Conservation (phyloP, 768 basidiomycete genomes). For the Tulasnella sp. region DNA sequence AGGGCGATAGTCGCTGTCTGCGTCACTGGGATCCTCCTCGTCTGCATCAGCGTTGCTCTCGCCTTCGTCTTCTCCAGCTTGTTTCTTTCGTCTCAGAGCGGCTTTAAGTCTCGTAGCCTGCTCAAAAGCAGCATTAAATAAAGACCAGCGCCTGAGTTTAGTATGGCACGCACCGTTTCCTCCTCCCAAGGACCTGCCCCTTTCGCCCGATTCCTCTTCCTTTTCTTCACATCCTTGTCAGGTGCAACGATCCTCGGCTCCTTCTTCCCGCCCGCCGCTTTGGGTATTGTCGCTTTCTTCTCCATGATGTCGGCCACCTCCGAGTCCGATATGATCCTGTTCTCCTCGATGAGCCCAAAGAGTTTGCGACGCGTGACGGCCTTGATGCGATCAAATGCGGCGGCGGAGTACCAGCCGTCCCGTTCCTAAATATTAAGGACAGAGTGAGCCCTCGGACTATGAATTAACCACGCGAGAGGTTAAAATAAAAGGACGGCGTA, state of each 20-base stretch:
- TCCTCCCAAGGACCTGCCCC: constrained; percentile 78
- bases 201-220: constrained; percentile 87
- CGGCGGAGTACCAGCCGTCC: constrained; percentile 83
- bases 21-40: constrained; percentile 17
- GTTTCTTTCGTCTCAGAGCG: constrained; percentile 19
- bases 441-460: background rate
- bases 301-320: constrained; percentile 66
- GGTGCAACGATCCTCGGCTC: constrained; percentile 15
- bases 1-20: constrained; percentile 58
- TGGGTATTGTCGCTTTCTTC: constrained; percentile 36
- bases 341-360: constrained; percentile 75
- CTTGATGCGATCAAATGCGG: constrained; percentile 79
- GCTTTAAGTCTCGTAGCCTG: constrained; percentile 9
- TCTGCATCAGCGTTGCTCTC: constrained; percentile 16
- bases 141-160: too few species aligned
- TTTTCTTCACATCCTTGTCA: constrained; percentile 45
- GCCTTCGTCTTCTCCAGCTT: constrained; percentile 4
- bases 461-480: background rate
- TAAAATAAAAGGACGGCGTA: constrained; percentile 42
- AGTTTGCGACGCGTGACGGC: constrained; percentile 73
- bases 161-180: constrained; percentile 50
- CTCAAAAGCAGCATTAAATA: background rate
- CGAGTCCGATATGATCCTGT: constrained; percentile 61
- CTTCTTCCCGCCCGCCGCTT: background rate
- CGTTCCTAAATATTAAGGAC: constrained; percentile 57